Evolutionary conservation across 768 basidiomycete species (phyloP).

Genomic region (Thelephora aurantiotincta): DNA sequence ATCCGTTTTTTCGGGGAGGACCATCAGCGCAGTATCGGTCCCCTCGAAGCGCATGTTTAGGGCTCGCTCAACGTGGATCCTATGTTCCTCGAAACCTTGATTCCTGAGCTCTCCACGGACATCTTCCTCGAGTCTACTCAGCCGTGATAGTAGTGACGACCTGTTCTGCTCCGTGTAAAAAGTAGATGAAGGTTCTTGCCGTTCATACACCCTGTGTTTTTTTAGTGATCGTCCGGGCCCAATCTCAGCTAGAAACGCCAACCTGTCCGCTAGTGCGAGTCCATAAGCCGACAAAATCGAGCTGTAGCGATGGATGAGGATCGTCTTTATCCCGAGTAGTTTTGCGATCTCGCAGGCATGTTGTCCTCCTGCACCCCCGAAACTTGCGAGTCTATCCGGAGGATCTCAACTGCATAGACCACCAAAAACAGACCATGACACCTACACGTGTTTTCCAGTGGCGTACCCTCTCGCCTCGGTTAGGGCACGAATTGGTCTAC

Average conservation of each 20-base stretch:
- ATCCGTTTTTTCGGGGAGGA: conserved; percentile 36
- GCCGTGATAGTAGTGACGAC: conserved; percentile 38
- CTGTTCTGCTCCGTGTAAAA: conserved; percentile 54
- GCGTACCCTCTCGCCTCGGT: conserved; percentile 86
- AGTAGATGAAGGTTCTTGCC: conserved; percentile 81
- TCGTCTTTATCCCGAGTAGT: conserved; percentile 74
- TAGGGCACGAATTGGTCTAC: conserved; percentile 78
- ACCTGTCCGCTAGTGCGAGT: conserved; percentile 77
- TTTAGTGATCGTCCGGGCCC: background rate
- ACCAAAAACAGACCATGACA: background rate
- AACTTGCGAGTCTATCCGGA: conserved; percentile 53
- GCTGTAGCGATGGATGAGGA: conserved; percentile 82
- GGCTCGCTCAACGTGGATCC: conserved; percentile 69
- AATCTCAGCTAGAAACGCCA: conserved; percentile 8
- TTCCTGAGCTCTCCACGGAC: conserved; percentile 53
- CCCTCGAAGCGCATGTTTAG: conserved; percentile 90
- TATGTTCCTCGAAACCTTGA: conserved; percentile 69
- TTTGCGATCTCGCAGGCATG: conserved; percentile 89
- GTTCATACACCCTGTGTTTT: conserved; percentile 52
- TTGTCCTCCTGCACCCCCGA: conserved; percentile 85
- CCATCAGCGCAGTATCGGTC: conserved; percentile 88
- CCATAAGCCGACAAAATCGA: conserved; percentile 92
- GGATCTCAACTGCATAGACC: background rate
- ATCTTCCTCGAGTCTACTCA: conserved; percentile 51
- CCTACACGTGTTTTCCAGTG: conserved; percentile 57